Evolutionary conservation across 805 yeast genomes (phyloP).

Genomic region (Brettanomyces bruxellensis): DNA sequence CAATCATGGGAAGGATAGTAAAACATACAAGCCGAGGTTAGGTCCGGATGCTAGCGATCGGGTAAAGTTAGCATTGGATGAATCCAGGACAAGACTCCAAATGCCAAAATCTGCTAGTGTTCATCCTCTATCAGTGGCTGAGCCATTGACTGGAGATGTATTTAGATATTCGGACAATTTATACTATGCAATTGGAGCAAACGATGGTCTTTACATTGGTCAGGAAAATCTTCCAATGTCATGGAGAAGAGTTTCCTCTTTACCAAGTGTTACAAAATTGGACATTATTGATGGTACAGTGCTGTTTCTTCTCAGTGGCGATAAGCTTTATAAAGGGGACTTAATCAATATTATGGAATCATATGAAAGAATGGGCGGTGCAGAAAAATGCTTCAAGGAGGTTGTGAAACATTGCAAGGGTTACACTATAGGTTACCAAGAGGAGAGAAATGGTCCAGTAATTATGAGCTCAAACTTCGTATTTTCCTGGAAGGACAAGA

Average conservation of each 20-base stretch:
- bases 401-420: constrained; percentile 38
- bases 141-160: neutral
- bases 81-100: constrained; percentile 7
- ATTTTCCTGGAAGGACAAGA: constrained; percentile 46
- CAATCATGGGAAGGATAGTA: neutral
- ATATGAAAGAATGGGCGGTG: constrained; percentile 39
- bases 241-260: constrained; percentile 54
- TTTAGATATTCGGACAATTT: constrained; percentile 1
- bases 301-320: constrained; percentile 46
- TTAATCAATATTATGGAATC: constrained; percentile 55
- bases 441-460: constrained; percentile 39
- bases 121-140: neutral
- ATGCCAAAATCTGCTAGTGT: constrained; percentile 1
- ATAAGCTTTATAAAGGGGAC: constrained; percentile 50
- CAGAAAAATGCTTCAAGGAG: constrained; percentile 7
- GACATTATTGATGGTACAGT: constrained; percentile 50
- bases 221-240: constrained; percentile 28
- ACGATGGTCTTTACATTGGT: constrained; percentile 54
- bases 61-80: constrained; percentile 2
- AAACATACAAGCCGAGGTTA: neutral
- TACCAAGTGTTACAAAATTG: constrained; percentile 46
- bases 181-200: constrained; percentile 51
- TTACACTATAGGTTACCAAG: constrained; percentile 64
- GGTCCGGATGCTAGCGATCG: neutral
- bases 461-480: constrained; percentile 16